Conservation (phyloP, 1,139 yeast species). For the Suhomyces wounanorum region DNA sequence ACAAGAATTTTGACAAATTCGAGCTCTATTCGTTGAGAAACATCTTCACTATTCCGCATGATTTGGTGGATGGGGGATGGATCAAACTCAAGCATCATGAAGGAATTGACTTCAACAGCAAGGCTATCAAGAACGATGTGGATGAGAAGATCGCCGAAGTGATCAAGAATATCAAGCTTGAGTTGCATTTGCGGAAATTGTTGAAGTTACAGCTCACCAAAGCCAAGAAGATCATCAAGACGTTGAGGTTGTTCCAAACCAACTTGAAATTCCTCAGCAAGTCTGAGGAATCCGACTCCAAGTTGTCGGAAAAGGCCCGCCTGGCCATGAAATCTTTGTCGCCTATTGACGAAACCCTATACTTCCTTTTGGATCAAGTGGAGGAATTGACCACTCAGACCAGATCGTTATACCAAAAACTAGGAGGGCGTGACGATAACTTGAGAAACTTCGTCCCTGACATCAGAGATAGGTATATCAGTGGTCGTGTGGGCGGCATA, state of each 20-base stretch:
- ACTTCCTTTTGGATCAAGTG: conserved; percentile 46
- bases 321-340: conserved; percentile 40
- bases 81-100: conserved; percentile 70
- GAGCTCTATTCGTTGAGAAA: conserved; percentile 83
- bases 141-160: conserved; percentile 40
- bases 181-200: conserved; percentile 46
- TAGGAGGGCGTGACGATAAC: conserved; percentile 20
- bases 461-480: conserved; percentile 23
- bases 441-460: conserved; percentile 16
- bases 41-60: conserved; percentile 68
- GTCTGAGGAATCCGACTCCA: conserved; percentile 4
- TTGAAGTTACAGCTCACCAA: conserved; percentile 43
- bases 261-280: conserved; percentile 32
- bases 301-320: conserved; percentile 26
- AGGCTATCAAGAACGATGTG: conserved; percentile 23
- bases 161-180: conserved; percentile 45
- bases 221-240: conserved; percentile 36
- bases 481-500: conserved; percentile 20
- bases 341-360: conserved; percentile 57
- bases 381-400: conserved; percentile 43
- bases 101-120: conserved; percentile 41
- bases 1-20: conserved; percentile 80
- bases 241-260: conserved; percentile 33
- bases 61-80: conserved; percentile 68
- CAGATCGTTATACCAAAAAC: conserved; percentile 33